Conservation (phyloP, 1,284 basidiomycete genomes). For the Acaromyces ingoldii region DNA sequence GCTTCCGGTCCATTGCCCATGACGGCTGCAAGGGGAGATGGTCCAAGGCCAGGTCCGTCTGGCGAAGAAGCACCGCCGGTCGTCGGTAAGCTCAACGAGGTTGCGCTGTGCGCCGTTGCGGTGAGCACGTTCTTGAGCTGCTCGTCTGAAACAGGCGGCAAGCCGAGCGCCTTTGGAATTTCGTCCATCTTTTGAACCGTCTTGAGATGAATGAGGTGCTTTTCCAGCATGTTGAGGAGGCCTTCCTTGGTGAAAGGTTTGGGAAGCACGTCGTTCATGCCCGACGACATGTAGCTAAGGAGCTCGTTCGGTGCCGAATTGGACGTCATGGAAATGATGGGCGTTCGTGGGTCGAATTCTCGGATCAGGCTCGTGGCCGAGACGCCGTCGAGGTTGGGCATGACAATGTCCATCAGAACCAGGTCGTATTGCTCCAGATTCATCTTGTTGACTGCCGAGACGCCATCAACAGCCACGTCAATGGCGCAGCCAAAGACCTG, state of each 20-base stretch:
- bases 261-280: conserved; percentile 94
- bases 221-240: conserved; percentile 86
- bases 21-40: conserved; percentile 9
- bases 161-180: conserved; percentile 20
- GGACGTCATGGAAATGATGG: conserved; percentile 94
- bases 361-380: conserved; percentile 86
- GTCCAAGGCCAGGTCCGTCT: neutral
- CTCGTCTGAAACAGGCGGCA: conserved; percentile 14
- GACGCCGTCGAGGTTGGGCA: conserved; percentile 80
- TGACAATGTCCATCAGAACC: conserved; percentile 79
- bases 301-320: conserved; percentile 87
- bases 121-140: conserved; percentile 11
- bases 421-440: conserved; percentile 87
- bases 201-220: conserved; percentile 88
- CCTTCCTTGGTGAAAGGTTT: conserved; percentile 94
- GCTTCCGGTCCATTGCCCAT: conserved; percentile 15
- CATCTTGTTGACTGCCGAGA: conserved; percentile 93
- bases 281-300: conserved; percentile 81
- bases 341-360: conserved; percentile 88
- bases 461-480: conserved; percentile 86
- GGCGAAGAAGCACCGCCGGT: neutral
- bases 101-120: conserved; percentile 14
- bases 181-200: conserved; percentile 63
- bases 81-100: neutral
- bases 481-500: conserved; percentile 92